Evolutionary conservation across 371 early-diverging fungal genomes (phyloP).

Genomic region (Mucor velutinosus): DNA sequence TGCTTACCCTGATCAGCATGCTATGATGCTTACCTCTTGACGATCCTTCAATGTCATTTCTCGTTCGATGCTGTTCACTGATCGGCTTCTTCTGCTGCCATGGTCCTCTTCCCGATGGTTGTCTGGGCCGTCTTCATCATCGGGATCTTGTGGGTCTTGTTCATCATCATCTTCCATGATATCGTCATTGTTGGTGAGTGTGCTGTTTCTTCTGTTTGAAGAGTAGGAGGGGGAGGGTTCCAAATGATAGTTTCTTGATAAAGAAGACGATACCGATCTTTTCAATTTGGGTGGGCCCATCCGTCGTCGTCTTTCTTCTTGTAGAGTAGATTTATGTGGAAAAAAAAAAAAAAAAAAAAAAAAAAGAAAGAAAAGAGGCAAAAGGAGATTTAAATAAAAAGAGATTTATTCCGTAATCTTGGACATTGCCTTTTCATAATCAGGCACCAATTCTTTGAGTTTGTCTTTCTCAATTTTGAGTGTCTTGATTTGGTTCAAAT

Average conservation of each 20-base stretch:
- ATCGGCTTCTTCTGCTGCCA: slow-evolving; percentile 22
- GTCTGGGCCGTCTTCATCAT: slow-evolving; percentile 6
- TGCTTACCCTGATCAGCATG: neutral
- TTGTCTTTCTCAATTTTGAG: slow-evolving; percentile 48
- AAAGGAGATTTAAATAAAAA: neutral
- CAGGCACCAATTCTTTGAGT: slow-evolving; percentile 25
- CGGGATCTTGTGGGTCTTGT: slow-evolving; percentile 3
- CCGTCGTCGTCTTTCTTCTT: neutral
- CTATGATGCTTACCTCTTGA: slow-evolving; percentile 53
- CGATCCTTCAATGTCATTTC: slow-evolving; percentile 70
- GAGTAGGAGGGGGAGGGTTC: slow-evolving; percentile 1
- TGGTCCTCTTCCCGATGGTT: too few species aligned
- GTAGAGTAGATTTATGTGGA: neutral
- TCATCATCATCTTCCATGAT: neutral
- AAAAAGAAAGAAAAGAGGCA: too few species aligned
- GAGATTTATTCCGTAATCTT: slow-evolving; percentile 14
- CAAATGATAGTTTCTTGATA: neutral
- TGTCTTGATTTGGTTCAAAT: slow-evolving; percentile 57
- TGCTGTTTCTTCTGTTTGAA: slow-evolving; percentile 1
- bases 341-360: neutral
- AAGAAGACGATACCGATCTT: slow-evolving; percentile 4
- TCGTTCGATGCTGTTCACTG: slow-evolving; percentile 35
- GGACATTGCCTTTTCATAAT: slow-evolving; percentile 31
- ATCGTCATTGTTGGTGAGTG: slow-evolving; percentile 15
- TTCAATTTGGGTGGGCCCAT: slow-evolving; percentile 9